These are phyloP conservation scores for Apiospora aurea DNA, from an alignment of 2,329 filamentous ascomycete species.

Conservation along the genomic window DNA sequence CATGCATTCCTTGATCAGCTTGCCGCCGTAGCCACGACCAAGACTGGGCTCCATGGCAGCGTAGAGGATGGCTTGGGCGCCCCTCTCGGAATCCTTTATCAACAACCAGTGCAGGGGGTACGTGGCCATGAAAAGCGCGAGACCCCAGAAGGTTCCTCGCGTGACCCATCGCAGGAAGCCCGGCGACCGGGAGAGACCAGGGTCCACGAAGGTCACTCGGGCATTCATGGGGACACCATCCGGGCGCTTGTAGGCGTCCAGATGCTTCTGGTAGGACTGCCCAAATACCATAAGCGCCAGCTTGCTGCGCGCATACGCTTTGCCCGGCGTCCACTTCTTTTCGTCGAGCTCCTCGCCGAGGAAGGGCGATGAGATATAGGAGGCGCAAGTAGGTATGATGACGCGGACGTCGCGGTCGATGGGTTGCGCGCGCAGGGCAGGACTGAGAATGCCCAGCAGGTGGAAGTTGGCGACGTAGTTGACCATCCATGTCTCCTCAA, in stretches of 20 bases:
- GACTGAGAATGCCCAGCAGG: constrained; percentile 87
- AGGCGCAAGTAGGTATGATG: constrained; percentile 84
- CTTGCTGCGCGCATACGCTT: constrained; percentile 70
- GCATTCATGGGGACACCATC: constrained; percentile 84
- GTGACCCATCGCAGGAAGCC: constrained; percentile 89
- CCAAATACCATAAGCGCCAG: constrained; percentile 90
- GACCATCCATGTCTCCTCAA: constrained; percentile 91
- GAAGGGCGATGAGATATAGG: constrained; percentile 81
- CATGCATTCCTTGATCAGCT: constrained; percentile 87
- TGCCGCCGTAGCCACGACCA: constrained; percentile 69
- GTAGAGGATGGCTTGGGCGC: constrained; percentile 85
- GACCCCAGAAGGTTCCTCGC: constrained; percentile 80
- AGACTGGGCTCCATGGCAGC: constrained; percentile 84
- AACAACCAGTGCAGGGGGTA: constrained; percentile 88
- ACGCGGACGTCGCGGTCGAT: constrained; percentile 92
- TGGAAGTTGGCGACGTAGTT: constrained; percentile 98
- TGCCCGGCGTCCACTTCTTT: constrained; percentile 61
- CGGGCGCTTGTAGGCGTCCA: constrained; percentile 82
- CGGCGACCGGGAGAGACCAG: constrained; percentile 83
- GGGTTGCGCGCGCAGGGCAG: constrained; percentile 88
- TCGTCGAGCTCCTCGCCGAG: constrained; percentile 60
- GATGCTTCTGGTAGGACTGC: constrained; percentile 88
- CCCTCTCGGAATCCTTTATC: constrained; percentile 83
- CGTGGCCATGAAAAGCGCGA: constrained; percentile 76
- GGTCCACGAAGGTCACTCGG: constrained; percentile 86